Conservation (phyloP, 129 eudicot genomes). For the Arctium minus region DNA sequence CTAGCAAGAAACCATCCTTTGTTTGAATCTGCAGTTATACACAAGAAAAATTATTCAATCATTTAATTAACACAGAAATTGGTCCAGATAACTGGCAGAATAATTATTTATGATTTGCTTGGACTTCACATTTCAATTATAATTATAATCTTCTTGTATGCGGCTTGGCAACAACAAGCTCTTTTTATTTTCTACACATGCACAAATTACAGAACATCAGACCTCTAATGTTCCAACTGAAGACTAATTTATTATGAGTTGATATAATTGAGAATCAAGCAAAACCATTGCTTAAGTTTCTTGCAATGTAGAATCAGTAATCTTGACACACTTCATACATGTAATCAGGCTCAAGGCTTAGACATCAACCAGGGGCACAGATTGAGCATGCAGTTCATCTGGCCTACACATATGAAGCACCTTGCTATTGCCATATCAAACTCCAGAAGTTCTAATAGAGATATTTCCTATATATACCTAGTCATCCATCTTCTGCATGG, state of each 20-base stretch:
- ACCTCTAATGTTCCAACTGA: background rate
- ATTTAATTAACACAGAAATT: background rate
- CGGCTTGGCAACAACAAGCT: background rate
- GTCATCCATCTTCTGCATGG: too few relatives aligned
- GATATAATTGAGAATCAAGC: too few relatives aligned
- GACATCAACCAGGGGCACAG: too few relatives aligned
- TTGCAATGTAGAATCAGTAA: too few relatives aligned
- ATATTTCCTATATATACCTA: too few relatives aligned
- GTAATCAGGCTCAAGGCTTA: too few relatives aligned
- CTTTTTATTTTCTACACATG: background rate
- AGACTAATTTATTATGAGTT: background rate
- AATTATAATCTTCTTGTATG: background rate
- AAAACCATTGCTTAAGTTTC: too few relatives aligned
- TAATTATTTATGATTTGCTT: background rate
- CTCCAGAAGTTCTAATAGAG: too few relatives aligned
- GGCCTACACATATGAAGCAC: too few relatives aligned
- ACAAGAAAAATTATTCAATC: background rate
- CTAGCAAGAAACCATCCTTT: slow-evolving; percentile 79
- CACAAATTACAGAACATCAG: background rate
- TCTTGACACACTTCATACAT: too few relatives aligned
- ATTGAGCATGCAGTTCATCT: too few relatives aligned
- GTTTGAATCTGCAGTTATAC: slow-evolving; percentile 59
- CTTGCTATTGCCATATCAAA: too few relatives aligned
- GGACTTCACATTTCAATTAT: background rate
- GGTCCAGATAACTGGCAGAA: background rate